Evolutionary conservation across 768 basidiomycete genomes (phyloP).

Genomic region (Termitomyces sp.): DNA sequence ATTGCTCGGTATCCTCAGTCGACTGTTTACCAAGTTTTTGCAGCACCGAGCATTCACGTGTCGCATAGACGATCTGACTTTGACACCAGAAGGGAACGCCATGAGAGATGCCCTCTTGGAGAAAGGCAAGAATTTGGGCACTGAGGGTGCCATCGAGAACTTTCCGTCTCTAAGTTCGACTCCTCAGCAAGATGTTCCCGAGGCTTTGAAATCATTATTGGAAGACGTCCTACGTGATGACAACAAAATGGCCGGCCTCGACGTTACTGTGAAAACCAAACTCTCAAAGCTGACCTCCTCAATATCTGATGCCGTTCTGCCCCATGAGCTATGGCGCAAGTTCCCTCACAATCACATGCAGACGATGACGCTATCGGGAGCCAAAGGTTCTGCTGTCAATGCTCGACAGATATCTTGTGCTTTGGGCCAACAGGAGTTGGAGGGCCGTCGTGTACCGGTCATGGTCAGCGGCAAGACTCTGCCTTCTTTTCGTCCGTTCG

Average conservation of each 20-base stretch:
- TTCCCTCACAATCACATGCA: slow-evolving; percentile 99
- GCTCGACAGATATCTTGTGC: slow-evolving; percentile 97
- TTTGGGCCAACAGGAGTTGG: slow-evolving; percentile 95
- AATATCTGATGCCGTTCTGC: slow-evolving; percentile 85
- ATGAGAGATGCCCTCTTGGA: slow-evolving; percentile 64
- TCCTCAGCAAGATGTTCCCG: slow-evolving; percentile 47
- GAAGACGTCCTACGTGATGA: slow-evolving; percentile 94
- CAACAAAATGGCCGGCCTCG: slow-evolving; percentile 94
- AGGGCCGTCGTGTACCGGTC: slow-evolving; percentile 96
- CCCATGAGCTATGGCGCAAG: slow-evolving; percentile 79
- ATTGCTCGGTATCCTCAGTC: slow-evolving; percentile 87
- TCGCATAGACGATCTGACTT: slow-evolving; percentile 94
- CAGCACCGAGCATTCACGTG: slow-evolving; percentile 98
- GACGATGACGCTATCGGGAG: slow-evolving; percentile 96
- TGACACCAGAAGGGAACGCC: slow-evolving; percentile 78
- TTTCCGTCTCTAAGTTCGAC: slow-evolving; percentile 67
- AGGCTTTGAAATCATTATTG: slow-evolving; percentile 60
- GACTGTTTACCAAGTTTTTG: slow-evolving; percentile 94
- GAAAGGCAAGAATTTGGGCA: slow-evolving; percentile 67
- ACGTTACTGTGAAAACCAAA: slow-evolving; percentile 85
- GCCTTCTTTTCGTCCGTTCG: slow-evolving; percentile 94
- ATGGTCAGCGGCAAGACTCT: slow-evolving; percentile 99
- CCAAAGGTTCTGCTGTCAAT: slow-evolving; percentile 97
- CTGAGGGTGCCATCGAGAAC: slow-evolving; percentile 84
- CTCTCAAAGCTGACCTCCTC: slow-evolving; percentile 84